These are phyloP conservation scores for Colletotrichum endophyticum DNA, from an alignment of 2,329 filamentous ascomycete species.

Conservation along the genomic window DNA sequence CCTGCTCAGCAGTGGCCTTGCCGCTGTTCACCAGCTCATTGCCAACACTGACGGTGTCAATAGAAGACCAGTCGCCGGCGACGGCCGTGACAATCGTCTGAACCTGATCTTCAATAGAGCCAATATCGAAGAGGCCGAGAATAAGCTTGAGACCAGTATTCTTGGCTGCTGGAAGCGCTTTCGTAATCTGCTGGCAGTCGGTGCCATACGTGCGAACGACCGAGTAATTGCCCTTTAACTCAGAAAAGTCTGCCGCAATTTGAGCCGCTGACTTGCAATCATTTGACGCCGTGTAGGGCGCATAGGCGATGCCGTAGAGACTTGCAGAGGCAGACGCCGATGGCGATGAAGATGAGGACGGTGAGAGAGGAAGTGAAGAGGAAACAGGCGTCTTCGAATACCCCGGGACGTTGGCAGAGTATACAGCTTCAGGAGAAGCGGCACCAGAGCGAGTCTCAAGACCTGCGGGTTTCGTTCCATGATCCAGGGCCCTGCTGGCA, in stretches of 20 bases:
- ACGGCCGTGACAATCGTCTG: constrained; percentile 64
- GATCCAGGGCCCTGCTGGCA: background rate
- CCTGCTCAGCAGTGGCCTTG: constrained; percentile 52
- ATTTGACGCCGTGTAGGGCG: constrained; percentile 54
- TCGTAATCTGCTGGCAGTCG: constrained; percentile 76
- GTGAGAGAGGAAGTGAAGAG: background rate
- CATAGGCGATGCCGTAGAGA: constrained; percentile 50
- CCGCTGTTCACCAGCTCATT: constrained; percentile 81
- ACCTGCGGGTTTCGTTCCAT: background rate
- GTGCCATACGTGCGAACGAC: constrained; percentile 79
- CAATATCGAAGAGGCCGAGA: constrained; percentile 73
- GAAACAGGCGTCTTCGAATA: background rate
- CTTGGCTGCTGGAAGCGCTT: constrained; percentile 66
- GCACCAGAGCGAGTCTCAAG: constrained; percentile 1
- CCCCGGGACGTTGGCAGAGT: background rate
- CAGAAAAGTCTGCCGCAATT: constrained; percentile 68
- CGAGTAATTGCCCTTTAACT: constrained; percentile 57
- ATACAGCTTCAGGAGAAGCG: background rate
- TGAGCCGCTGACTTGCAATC: constrained; percentile 71
- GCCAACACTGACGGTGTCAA: constrained; percentile 77
- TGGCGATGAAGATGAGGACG: background rate
- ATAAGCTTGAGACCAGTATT: constrained; percentile 73
- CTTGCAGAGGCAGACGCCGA: background rate
- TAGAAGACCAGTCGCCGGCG: constrained; percentile 66
- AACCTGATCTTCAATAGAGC: constrained; percentile 61